Conservation (phyloP, 345 rosid genomes). For the Carallia brachiata region DNA sequence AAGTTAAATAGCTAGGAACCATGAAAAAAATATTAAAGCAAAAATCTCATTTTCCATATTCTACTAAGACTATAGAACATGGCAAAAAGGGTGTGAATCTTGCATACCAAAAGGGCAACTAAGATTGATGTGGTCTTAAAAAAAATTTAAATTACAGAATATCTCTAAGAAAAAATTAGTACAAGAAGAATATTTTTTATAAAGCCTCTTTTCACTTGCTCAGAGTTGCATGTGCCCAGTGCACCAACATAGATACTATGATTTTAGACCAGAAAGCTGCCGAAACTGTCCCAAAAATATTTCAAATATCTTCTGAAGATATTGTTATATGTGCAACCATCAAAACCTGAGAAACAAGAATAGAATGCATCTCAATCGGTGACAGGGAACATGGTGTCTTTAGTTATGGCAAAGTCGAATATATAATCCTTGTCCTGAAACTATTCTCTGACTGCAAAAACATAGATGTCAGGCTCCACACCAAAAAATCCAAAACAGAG, state of each 20-base stretch:
- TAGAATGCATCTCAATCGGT: neutral
- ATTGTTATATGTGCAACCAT: conserved; percentile 44
- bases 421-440: neutral
- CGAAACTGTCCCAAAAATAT: conserved; percentile 71
- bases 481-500: no score
- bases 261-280: conserved; percentile 58
- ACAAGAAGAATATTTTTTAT: conserved; percentile 9
- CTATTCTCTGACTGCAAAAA: neutral
- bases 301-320: conserved; percentile 69
- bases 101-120: no score
- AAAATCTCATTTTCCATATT: no score
- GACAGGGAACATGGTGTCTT: neutral
- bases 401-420: neutral
- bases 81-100: no score
- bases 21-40: no score
- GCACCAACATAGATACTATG: conserved; percentile 48
- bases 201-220: conserved; percentile 78
- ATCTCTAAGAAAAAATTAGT: neutral
- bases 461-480: neutral
- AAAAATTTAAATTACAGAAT: neutral
- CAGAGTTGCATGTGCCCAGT: conserved; percentile 55
- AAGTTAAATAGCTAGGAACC: no score
- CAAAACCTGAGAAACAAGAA: conserved; percentile 21
- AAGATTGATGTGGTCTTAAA: no score
- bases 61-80: no score